Percentiles rank a stretch among this genome's conserved stretches.
Evolutionary conservation across 2,329 filamentous ascomycete species (phyloP).

Genomic region (Xylariaceae sp.): DNA sequence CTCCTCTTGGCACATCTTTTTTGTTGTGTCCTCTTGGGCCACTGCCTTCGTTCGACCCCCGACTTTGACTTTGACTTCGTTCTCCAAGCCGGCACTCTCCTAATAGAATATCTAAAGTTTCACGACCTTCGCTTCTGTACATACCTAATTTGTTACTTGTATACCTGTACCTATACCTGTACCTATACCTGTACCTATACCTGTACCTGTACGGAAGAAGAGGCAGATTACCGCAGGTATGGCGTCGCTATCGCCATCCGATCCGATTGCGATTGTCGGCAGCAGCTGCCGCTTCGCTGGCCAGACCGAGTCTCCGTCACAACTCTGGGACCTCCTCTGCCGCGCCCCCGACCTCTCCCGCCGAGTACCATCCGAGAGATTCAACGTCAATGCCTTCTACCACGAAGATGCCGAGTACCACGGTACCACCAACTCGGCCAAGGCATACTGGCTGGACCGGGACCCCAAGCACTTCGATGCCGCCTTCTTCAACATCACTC

Average conservation of each 20-base stretch:
- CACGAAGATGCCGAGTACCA: conserved; percentile 28
- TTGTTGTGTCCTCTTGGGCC: no score
- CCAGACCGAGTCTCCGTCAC: conserved; percentile 22
- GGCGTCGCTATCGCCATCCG: conserved; percentile 13
- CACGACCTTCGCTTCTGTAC: not conserved
- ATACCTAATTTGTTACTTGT: no score
- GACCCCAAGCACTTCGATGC: conserved; percentile 28
- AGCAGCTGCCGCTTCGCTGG: conserved; percentile 29
- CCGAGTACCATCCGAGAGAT: conserved; percentile 24
- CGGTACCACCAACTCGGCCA: conserved; percentile 28
- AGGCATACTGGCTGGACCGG: conserved; percentile 28
- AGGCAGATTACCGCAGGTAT: conserved; percentile 10
- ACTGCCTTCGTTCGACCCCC: no score
- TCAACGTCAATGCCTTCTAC: conserved; percentile 27
- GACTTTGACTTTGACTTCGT: no score
- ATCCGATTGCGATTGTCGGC: conserved; percentile 29
- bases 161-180: not conserved
- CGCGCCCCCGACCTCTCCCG: conserved; percentile 25
- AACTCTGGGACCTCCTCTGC: conserved; percentile 26
- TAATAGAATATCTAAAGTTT: no score
- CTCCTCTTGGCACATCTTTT: no score
- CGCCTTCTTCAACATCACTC: conserved; percentile 32
- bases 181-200: not conserved
- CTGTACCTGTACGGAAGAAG: not conserved
- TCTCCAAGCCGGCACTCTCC: no score